Evolutionary conservation across 169 alveolate species (phyloP), one percentile per base, ranked within the genome.

Genomic region (Theileria sp.): DNA sequence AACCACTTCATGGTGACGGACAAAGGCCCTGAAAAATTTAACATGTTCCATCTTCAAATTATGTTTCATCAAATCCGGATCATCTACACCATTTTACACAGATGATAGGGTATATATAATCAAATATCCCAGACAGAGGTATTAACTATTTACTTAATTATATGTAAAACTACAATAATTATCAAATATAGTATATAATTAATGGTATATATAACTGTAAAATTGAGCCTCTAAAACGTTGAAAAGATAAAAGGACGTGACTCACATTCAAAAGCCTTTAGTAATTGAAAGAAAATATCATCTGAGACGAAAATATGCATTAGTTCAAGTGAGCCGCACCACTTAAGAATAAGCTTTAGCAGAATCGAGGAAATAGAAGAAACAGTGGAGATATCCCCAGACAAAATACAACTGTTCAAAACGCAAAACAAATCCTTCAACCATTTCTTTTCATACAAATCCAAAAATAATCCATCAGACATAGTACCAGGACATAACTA

Each of bases 251-350:
- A 2, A 58, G 65, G 58, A n/a, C 58, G 0, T 25, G 25, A 50
- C 80, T 19, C 50, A 74, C 80, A 85, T 56, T 85, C 91, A 51
- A 85, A 85, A 13, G 91, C 86, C 74, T 65, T 61, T 56, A 85
- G 86, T 7, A 85, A 74, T 58, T 85, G 85, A 67, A 85, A 78
- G 28, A 85, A 85, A 12, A 85, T 54, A 54, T 85, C 91, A 65
- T 85, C 91, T 25, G 85, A 71, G 54, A 85, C 91, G 51, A 85
- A 73, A 8, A 85, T 75, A 17, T 79, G 84, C 91, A 85, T 79
- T 15, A 85, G 74, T 66, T 85, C 91, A 25, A 85, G 87, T 67
- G 75, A 76, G 64, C 91, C 87, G 44, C 91, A 85, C 91, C 91
- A 85, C 64, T 85, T 72, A 13, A 85, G 84, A 25, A 85, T 56